Base-by-base conservation (phyloP, 164 flowering plant species). In the Sextonia rubra region DNA sequence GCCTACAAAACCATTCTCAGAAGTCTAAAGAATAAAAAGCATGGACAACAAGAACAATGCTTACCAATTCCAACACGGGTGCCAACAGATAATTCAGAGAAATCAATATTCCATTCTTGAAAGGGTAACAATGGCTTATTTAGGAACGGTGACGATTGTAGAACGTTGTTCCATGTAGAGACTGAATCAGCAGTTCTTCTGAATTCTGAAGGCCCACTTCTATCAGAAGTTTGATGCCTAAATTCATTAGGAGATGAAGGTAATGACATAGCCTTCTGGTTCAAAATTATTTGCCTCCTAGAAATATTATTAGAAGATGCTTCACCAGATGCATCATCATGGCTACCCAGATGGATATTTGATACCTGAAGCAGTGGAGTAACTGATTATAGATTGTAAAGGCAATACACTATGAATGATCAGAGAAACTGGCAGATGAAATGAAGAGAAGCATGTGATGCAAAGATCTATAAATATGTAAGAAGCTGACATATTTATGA, bases 51-150 rank as follows among this genome's bases (percentile, higher is more conserved):
- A 55, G 14, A 69, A 69, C 29, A 58, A 69, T 65, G 66, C 89
- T 83, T 82, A 94, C 99, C 99, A 55, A 96, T 96, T 63, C 99
- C 99, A 81, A 96, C 95, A 77, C 99, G 99, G 78, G 91, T 88
- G 71, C 98, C 95, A 69, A 93, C 94, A 66, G 97, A 92, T 77
- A 96, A 69, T 71, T 96, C 99, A 9, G 95, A 87, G 82, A 87
- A 96, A 80, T 92, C 94, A 80, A 96, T 91, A 71, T 85, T 89
- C 99, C 99, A 96, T 76, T 93, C 99, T 62, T 84, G 84, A 78
- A 82, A 96, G 62, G 97, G 94, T 75, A 93, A 77, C 60, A 96
- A 80, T 29, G 94, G 89, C 80, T 83, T 86, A 76, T 87, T 83
- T 32, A 83, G 74, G 76, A 86, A 86, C 83, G 86, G 78, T 4